Evolutionary conservation across 768 basidiomycete genomes (phyloP), one percentile per base, ranked within the genome.

Genomic region (Pleurotus eryngii): DNA sequence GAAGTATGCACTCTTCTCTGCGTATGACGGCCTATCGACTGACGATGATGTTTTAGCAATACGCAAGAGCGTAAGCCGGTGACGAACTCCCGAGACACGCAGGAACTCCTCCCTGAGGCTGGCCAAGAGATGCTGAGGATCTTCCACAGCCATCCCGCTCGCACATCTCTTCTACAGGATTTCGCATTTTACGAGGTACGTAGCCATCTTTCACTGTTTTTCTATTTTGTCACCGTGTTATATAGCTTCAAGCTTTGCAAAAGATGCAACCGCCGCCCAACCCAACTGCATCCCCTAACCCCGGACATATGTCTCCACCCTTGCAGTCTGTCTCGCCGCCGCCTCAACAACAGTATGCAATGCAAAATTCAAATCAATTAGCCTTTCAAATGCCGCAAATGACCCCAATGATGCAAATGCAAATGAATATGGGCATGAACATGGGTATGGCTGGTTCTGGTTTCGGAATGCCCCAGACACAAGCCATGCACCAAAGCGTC

Each of bases 61-160:
- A 98, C 96, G 4, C 93, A 92, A 66, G 97, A 99, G 71, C 87
- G 93, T 65, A 99, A 98, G 73, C 96, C 97, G 2, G 96, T 99
- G 57, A 99, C 97, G 1, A 97, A 97, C 65, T 97, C 95, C 6
- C 85, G 97, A 60, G 97, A 99, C 69, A 98, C 97, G 2, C 97
- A 98, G 70, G 97, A 98, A 67, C 79, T 98, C 12, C 83, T 95
- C 46, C 92, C 94, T 24, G 96, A 98, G 64, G 95, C 95, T 17
- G 97, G 97, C 0, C 88, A 92, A 69, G 96, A 98, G 70, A 96
- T 98, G 86, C 80, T 99, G 38, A 83, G 90, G 48, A 98, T 98
- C 65, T 96, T 98, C 80, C 84, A 92, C 61, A 88, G 89, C 1
- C 95, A 97, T 67, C 93, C 92, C 6, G 89, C 94, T 4, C 84